Base-by-base conservation (phyloP, 768 basidiomycete species). In the Baorangia bicolor region DNA sequence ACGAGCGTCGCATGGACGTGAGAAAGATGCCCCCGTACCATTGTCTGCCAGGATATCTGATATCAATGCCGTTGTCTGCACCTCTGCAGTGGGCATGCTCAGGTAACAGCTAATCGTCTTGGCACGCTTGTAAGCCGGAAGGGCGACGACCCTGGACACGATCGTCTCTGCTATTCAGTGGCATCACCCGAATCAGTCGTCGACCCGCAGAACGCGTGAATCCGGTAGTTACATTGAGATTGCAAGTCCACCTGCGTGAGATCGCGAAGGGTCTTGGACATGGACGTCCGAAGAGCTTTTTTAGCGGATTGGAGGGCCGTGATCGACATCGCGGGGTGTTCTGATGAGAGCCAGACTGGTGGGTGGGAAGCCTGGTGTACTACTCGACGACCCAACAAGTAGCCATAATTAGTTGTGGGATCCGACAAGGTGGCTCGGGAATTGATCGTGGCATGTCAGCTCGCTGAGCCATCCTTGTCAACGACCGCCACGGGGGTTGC, bases 31-130 rank as follows among this genome's bases (percentile, higher is more conserved):
- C 14, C 2, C 45, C 81, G 41, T 55, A 89, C 89, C 83, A 11
- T 73, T 49, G 62, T 70, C 69, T 21, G 73, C 65, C n/a, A 91
- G 67, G 51, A 91, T 78, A 14, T 74, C 74, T 12, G 77, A 67
- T 12, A 82, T 76, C 34, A 92, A 59, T 0, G 65, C 64, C 5
- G 76, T 64, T 0, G 90, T 92, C 62, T 86, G 78, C 25, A 85
- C 75, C 62, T 92, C 90, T 4, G 79, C 87, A 2, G 78, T 67
- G 12, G 88, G 87, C 90, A 92, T 91, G 70, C 83, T 91, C 39
- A 92, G 75, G 67, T 87, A 92, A 69, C 90, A 92, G 73, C 88
- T 85, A 30, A 91, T 68, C 5, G 75, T 74, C 48, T 69, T 77
- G 48, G 77, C 78, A 37, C 64, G 63, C 34, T 76, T 69, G 62